Evolutionary conservation across 345 rosid species (phyloP), one percentile per base, ranked within the genome.

Genomic region (Eutrema yunnanense): DNA sequence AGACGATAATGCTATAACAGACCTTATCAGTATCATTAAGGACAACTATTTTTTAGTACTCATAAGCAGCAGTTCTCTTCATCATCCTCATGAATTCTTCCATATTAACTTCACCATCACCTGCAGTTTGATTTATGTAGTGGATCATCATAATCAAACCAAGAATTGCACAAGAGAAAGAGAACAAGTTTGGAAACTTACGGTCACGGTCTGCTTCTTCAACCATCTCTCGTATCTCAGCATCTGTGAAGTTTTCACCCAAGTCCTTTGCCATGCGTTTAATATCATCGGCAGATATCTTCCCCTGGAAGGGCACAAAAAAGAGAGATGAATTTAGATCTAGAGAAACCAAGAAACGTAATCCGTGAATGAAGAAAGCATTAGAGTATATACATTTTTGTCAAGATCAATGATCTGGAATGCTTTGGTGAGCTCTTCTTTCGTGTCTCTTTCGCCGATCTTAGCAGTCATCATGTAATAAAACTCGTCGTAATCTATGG

Each of bases 401-500:
- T 96, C 97, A 27, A 85, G 87, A 86, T 96, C 99, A 76, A 92
- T 86, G 76, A 92, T 80, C 26, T 53, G 76, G 72, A 92, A 92
- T 6, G 98, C 97, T 75, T 90, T 92, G 59, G 61, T 77, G 22
- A 96, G 91, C 83, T 96, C 97, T 80, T 90, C 98, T 72, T 87
- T 96, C 2, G 90, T 81, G 81, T 96, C 92, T 80, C 97, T 86
- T 78, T 96, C 99, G 44, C 98, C 98, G 62, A 92, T 90, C 81
- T 96, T 96, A 51, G 96, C 88, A 38, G 97, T 96, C 99, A 96
- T 96, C 99, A 92, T 96, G 62, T 86, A 78, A 11, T 57, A 89
- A 80, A 96, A 96, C 81, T 95, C 99, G 81, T 92, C 94, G 77
- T 82, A 95, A 80, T 95, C 99, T 66, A 96, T 96, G 10, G 96